These are phyloP conservation scores for Mycena olivaceomarginata DNA, from an alignment of 768 basidiomycete genomes.

Conservation along the genomic window DNA sequence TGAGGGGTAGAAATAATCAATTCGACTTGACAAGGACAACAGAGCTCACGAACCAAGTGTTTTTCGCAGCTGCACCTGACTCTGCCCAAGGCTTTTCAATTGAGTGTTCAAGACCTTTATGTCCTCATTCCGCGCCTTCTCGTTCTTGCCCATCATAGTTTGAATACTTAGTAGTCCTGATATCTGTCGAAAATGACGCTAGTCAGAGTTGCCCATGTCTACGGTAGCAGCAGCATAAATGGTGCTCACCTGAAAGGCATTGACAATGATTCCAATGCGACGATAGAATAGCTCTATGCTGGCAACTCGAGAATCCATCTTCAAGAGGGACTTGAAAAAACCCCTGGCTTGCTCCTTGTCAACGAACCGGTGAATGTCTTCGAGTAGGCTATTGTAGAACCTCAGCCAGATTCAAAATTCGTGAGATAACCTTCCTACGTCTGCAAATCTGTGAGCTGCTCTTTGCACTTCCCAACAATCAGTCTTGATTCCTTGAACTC, in stretches of 20 bases:
- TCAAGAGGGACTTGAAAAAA: constrained; percentile 8
- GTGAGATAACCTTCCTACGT: neutral
- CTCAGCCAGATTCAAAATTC: neutral
- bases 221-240: too few relatives aligned
- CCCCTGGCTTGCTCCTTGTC: constrained; percentile 5
- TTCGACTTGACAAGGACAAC: neutral
- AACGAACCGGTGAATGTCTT: constrained; percentile 11
- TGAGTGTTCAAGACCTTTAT: neutral
- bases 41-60: neutral
- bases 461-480: neutral
- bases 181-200: neutral
- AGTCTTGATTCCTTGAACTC: constrained; percentile 3
- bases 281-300: constrained; percentile 12
- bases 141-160: neutral
- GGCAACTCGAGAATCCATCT: neutral
- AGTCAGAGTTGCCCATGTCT: neutral
- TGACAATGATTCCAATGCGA: neutral
- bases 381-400: constrained; percentile 12
- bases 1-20: neutral
- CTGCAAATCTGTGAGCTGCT: constrained; percentile 1
- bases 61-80: neutral
- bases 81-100: neutral
- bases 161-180: neutral
- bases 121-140: constrained; percentile 2
- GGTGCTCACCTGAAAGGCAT: constrained; percentile 4